Evolutionary conservation across 1,139 yeast species (phyloP), one percentile per base, ranked within the genome.

Genomic region (Kodamaea derodonti): DNA sequence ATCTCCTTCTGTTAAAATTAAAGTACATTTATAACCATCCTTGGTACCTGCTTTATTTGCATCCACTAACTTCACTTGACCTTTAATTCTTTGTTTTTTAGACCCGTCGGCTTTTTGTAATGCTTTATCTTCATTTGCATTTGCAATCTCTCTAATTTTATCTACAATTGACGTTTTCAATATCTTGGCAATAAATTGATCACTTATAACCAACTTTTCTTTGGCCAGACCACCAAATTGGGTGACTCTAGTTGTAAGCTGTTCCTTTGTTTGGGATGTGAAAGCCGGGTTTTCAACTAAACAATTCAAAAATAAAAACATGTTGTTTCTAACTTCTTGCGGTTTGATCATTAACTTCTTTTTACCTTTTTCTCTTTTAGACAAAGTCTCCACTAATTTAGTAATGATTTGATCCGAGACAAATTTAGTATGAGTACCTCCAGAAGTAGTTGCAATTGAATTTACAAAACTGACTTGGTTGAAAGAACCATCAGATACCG

Each of bases 221-320:
- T 49, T 50, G 7, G 61, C 47, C 43, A 79, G 81, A 10, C 96
- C 86, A 25, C 97, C 97, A 64, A 92, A 94, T 45, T 90, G 95
- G 24, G 84, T 72, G 0, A 80, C 79, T 53, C 92, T 83, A 1
- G 97, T 87, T 11, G 97, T 90, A 49, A 94, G 68, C 55, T 90
- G 96, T 56, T 94, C 98, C 53, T 94, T 94, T 0, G 98, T 94
- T 64, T 94, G 98, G 0, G 98, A 90, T 0, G 97, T 90, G 54
- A 94, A 94, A 0, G 97, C 95, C 0, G 98, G 98, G 49, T 94
- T 94, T 56, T 88, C 97, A 59, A 94, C 80, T 47, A 90, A 70
- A 72, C 97, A 88, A 58, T 94, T 94, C 45, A 94, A 71, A 51
- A 94, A 94, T 27, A 94, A 55, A 52, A 92, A 92, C 82, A 92